Base-by-base conservation (phyloP, 108 stramenopile genomes). In the Skeletonema grethae region DNA sequence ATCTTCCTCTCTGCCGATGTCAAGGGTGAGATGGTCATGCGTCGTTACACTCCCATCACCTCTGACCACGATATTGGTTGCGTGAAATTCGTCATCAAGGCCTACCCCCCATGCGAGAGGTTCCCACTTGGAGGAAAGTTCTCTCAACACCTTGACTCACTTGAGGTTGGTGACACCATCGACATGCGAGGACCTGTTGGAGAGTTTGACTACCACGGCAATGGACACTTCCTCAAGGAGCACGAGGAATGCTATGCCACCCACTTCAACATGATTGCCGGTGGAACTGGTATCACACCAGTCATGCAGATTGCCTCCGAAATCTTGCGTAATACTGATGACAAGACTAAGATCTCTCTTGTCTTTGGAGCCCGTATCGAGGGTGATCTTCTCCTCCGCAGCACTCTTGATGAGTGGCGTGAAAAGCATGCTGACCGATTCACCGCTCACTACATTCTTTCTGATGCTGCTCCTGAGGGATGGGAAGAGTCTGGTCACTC, bases 51-150 rank as follows among this genome's bases (percentile, higher is more conserved):
- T 18, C 98, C 98, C 48, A 92, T 97, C 69, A 91, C 92, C 29
- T 95, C 95, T 25, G 93, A 99, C 72, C 87, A 87, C 53, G 97
- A 98, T 73, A 69, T 95, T 31, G 99, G 99, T 12, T 86, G 87
- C 58, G 96, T 98, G 32, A 98, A 99, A 78, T 97, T 99, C 77
- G 96, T 97, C 66, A 94, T 98, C 91, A 99, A 99, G 92, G 92
- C 91, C 1, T 96, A 94, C 83, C 82, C 76, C 9, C 95, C 95
- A 3, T 83, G 82, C 50, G 86, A 85, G 57, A 85, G 89, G 59
- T 98, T 98, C 86, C 98, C 97, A 16, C 71, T 87, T 18, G 99
- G 97, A 65, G 99, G 99, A 39, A 97, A 97, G 76, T 88, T 99
- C 87, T 93, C 90, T 68, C 97, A 98, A 73, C 81, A 97, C 71